These are phyloP conservation scores for Scenedesmus sp. DNA, from an alignment of 163 green algal genomes.

Conservation along the genomic window DNA sequence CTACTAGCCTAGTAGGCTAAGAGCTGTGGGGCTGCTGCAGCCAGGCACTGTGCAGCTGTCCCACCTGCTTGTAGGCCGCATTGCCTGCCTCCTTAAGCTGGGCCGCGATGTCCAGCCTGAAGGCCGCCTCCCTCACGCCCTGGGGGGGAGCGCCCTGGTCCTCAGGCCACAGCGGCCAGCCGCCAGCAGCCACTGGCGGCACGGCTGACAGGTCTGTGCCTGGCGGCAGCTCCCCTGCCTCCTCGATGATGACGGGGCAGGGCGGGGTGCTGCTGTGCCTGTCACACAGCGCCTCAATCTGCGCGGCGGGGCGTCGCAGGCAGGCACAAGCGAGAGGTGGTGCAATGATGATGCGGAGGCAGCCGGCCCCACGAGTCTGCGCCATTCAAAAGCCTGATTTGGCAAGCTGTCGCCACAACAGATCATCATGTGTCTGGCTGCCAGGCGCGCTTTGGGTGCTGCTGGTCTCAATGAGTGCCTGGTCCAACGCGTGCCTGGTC, in stretches of 20 bases:
- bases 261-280: not conserved
- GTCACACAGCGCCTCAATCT: conserved; percentile 19
- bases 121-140: not conserved
- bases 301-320: not conserved
- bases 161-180: conserved; percentile 32
- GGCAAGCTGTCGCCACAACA: too few relatives aligned
- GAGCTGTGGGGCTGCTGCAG: not conserved
- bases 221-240: conserved; percentile 3
- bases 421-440: too few relatives aligned
- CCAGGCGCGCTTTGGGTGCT: too few relatives aligned
- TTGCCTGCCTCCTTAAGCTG: conserved; percentile 28
- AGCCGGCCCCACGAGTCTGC: not conserved
- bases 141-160: conserved; percentile 5
- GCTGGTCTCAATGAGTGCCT: too few relatives aligned
- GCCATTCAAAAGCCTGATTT: too few relatives aligned
- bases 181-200: not conserved
- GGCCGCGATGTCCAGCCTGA: conserved; percentile 26
- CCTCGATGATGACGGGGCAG: conserved; percentile 7
- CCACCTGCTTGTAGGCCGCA: conserved; percentile 39
- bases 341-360: not conserved
- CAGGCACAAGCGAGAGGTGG: not conserved
- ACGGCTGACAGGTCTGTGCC: not conserved
- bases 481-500: too few relatives aligned
- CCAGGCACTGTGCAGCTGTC: not conserved
- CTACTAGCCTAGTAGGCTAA: not conserved